Base-by-base conservation (phyloP, 1,284 basidiomycete genomes). In the Tilletia setariae region DNA sequence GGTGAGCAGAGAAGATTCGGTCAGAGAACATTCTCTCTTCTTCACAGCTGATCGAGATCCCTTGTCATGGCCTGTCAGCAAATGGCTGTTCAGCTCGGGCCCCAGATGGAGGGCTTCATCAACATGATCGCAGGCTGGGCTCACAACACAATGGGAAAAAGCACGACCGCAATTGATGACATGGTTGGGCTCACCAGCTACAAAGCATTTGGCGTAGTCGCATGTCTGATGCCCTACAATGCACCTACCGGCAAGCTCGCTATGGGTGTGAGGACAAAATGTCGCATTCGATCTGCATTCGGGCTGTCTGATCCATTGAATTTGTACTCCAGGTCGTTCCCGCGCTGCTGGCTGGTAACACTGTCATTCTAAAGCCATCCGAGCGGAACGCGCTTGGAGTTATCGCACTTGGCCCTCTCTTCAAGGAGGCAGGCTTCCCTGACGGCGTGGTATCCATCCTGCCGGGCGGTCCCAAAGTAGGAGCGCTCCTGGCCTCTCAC, bases 391-490 rank as follows among this genome's bases (percentile, higher is more conserved):
- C 51, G 6, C 15, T 53, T 3, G 28, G 21, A 2, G 21, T 23
- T 23, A 2, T 25, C 21, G 16, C 21, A 15, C 28, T 23, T 7
- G 51, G 51, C n/a, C 7, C 16, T 25, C 51, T 53, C n/a, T n/a
- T 25, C 23, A n/a, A 23, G 23, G 51, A 53, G 28, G 51, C 51
- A 1, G 51, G 51, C 6, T 53, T 53, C 51, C 51, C 51, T 0
- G 21, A 21, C 15, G 51, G 51, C 16, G 23, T 28, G 13, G n/a
- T 53, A 3, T 15, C 21, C 16, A 25, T 53, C 23, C 2, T 53
- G 4, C 51, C 16, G 11, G 51, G 51, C 16, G 68, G 68, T 7
- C 21, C 44, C 19, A 46, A 68, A 2, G 68, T 69, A 13, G 75
- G 75, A 2, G 51, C 51, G 2, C 13, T 53, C 23, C 51, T 53